Evolutionary conservation across 768 basidiomycete species (phyloP).

Genomic region (Lenzites betulinus): DNA sequence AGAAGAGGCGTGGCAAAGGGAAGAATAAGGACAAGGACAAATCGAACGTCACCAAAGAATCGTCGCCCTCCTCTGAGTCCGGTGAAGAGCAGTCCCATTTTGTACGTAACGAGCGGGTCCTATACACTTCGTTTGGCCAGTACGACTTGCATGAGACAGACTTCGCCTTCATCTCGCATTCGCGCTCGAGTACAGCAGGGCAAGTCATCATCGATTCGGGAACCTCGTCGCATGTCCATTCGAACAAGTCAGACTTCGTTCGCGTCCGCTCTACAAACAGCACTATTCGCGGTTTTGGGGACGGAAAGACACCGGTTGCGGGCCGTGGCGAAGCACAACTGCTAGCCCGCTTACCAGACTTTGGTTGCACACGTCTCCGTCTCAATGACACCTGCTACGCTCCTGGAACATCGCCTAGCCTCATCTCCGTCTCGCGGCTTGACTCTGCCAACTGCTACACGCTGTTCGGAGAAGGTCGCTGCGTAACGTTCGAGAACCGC

Average conservation of each 20-base stretch:
- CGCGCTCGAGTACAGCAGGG: neutral
- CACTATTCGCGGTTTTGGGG: conserved; percentile 1
- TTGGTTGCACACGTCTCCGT: neutral
- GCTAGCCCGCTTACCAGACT: neutral
- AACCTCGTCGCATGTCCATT: conserved; percentile 5
- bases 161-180: neutral
- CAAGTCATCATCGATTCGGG: conserved; percentile 5
- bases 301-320: neutral
- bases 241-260: neutral
- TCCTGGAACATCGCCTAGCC: conserved; percentile 6
- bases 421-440: conserved; percentile 11
- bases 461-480: conserved; percentile 6
- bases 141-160: neutral
- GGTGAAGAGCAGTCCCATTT: neutral
- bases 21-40: neutral
- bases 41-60: neutral
- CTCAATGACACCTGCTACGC: conserved; percentile 6
- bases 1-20: neutral
- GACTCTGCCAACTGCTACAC: conserved; percentile 9
- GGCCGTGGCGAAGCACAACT: conserved; percentile 9
- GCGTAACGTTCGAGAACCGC: conserved; percentile 1
- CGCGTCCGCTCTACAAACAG: neutral
- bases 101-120: neutral
- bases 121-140: neutral
- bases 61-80: neutral